Conservation (phyloP, 345 rosid species). For the Hypericum androsaemum region DNA sequence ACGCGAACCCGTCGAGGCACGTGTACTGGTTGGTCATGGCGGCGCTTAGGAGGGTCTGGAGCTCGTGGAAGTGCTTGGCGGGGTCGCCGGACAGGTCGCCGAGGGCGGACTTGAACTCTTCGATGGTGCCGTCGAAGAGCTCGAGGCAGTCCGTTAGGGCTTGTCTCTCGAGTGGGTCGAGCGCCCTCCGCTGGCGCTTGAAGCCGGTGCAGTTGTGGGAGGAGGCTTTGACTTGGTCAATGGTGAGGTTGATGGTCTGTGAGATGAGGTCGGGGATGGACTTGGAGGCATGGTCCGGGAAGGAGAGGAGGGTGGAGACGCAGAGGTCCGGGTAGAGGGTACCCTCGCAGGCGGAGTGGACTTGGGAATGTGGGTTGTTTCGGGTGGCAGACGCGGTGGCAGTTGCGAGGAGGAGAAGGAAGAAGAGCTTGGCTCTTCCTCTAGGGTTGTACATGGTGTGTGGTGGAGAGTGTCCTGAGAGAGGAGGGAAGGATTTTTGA, state of each 20-base stretch:
- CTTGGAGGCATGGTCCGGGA: slow-evolving; percentile 35
- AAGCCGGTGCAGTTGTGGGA: slow-evolving; percentile 38
- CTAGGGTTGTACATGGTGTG: slow-evolving; percentile 9
- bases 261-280: slow-evolving; percentile 27
- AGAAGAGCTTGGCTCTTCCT: too few species aligned
- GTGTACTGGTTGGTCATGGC: slow-evolving; percentile 90
- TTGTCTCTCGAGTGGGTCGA: slow-evolving; percentile 25
- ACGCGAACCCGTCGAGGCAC: slow-evolving; percentile 73
- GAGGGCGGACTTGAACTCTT: slow-evolving; percentile 35
- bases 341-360: slow-evolving; percentile 35
- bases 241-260: slow-evolving; percentile 41
- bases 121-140: slow-evolving; percentile 40
- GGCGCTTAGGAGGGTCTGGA: slow-evolving; percentile 54
- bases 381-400: slow-evolving; percentile 13
- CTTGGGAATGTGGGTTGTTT: background rate
- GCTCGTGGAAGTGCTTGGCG: slow-evolving; percentile 29
- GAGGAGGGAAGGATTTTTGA: slow-evolving; percentile 14
- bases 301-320: slow-evolving; percentile 39
- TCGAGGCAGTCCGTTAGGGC: slow-evolving; percentile 64
- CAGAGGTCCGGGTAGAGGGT: slow-evolving; percentile 53
- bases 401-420: slow-evolving; percentile 10
- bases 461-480: background rate
- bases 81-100: slow-evolving; percentile 30
- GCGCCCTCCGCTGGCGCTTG: slow-evolving; percentile 12
- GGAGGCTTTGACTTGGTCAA: slow-evolving; percentile 36